Base-by-base conservation (phyloP, 176 grass and related monocot genomes). In the Zoysia pacifica region DNA sequence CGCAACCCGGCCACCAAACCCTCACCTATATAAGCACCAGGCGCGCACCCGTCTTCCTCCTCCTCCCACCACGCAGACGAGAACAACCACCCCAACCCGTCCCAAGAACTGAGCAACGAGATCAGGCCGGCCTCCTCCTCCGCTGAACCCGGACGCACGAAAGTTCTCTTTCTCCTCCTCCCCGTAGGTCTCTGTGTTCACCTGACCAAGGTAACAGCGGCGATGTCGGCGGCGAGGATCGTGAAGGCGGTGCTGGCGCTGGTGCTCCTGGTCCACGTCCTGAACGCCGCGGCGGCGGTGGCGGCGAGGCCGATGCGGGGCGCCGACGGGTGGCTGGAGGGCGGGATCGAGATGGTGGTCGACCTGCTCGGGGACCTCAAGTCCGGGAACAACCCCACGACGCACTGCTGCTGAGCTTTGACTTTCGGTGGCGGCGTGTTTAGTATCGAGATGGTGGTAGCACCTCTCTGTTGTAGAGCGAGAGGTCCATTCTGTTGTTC, bases 321-420 rank as follows among this genome's bases (percentile, higher is more conserved):
- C 7, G 45, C 1, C 45, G 74, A 38, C 1, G 44, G 63, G 18
- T 75, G 77, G 84, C 51, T 80, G 12, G 70, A 62, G n/a, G 70
- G 15, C 2, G 83, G 62, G 16, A 59, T 87, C 0, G 36, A 53
- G 37, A 67, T 82, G 80, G 80, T 83, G 60, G 61, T 83, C 1
- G 67, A 78, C 36, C 3, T 79, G 36, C 75, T 87, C 19, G 61
- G 74, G 3, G 44, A 50, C 67, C 5, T 83, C 36, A 83, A 83
- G 18, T 78, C 80, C 0, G 7, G 61, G 0, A 6, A 41, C 58
- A 78, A 65, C 19, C 36, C 80, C 5, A 60, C n/a, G 35, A 60
- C 80, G 4, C 74, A 78, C 67, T 83, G 86, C 80, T 83, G 86
- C 74, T 67, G 36, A 39, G 7, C 5, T 52, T 52, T 12, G 12